phyloP scores from a whole-genome alignment of 257 asterid genomes.

The Penstemon davidsonii region DNA sequence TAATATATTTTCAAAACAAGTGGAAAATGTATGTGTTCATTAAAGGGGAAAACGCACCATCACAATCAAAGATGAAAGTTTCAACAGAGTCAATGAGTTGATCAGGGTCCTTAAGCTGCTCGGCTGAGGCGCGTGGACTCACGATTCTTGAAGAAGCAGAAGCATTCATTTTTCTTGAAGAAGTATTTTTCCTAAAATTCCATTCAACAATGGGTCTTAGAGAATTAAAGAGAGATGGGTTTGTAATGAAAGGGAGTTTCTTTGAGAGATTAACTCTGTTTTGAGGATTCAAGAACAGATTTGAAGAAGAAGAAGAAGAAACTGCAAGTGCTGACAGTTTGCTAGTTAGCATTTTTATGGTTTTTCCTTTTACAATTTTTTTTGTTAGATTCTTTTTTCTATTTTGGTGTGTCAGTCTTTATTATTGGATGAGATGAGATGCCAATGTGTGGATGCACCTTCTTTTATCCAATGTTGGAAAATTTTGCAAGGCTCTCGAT shows the following conservation, averaged over 20 bases:
- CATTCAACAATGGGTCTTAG: constrained; percentile 46
- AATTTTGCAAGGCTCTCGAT: constrained; percentile 4
- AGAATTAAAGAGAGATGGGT: constrained; percentile 44
- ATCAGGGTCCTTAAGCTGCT: constrained; percentile 76
- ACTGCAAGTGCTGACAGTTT: constrained; percentile 46
- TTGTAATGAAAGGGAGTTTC: constrained; percentile 40
- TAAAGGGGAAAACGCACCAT: constrained; percentile 47
- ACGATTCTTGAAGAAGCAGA: constrained; percentile 40
- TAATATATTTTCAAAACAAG: not conserved
- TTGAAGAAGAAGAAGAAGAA: constrained; percentile 43
- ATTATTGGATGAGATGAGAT: constrained; percentile 44
- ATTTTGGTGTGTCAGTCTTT: constrained; percentile 23
- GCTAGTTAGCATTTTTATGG: constrained; percentile 50
- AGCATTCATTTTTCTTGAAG: constrained; percentile 48
- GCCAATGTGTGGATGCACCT: constrained; percentile 42
- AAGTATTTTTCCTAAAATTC: constrained; percentile 34
- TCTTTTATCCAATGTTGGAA: constrained; percentile 28
- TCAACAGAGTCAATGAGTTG: constrained; percentile 87
- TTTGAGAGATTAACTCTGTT: constrained; percentile 35
- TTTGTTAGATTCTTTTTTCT: not conserved
- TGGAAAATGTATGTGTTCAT: not conserved
- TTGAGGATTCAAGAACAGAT: constrained; percentile 41
- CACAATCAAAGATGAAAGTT: constrained; percentile 96
- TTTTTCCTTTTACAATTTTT: constrained; percentile 8
- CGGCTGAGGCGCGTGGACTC: constrained; percentile 60